phyloP scores from a whole-genome alignment of 345 rosid species.

The Eucalyptus brandiana region DNA sequence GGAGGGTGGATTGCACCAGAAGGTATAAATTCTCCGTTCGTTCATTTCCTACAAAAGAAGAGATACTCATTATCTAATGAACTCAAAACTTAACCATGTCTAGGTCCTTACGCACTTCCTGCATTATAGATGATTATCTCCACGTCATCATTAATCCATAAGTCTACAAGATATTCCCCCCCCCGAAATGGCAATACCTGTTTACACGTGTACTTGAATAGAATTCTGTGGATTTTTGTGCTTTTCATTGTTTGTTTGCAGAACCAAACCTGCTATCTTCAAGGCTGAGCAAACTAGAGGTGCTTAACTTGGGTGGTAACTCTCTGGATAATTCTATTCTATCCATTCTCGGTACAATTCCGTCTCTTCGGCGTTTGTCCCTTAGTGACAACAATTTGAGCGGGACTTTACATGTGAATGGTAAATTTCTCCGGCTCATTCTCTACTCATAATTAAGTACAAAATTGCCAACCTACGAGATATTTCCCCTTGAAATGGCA shows the following conservation, averaged over 20 bases:
- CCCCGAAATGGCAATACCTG: neutral
- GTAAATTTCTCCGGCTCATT: too few relatives aligned
- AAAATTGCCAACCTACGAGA: too few relatives aligned
- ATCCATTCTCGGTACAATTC: too few relatives aligned
- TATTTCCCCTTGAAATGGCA: too few relatives aligned
- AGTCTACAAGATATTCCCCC: neutral
- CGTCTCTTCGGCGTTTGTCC: fast-evolving
- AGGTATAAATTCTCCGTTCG: fast-evolving
- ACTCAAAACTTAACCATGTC: neutral
- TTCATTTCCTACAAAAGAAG: too few relatives aligned
- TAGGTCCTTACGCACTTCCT: fast-evolving
- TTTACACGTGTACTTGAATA: fast-evolving
- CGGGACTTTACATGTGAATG: too few relatives aligned
- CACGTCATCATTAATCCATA: neutral
- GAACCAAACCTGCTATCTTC: neutral
- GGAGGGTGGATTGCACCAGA: neutral
- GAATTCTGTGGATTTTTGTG: fast-evolving
- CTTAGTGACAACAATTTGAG: fast-evolving
- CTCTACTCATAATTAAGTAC: too few relatives aligned
- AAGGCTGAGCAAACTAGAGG: neutral
- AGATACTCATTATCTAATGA: neutral
- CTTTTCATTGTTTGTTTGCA: neutral
- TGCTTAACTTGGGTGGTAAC: neutral
- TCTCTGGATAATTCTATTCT: too few relatives aligned
- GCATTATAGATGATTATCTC: neutral